Base-by-base conservation (phyloP, 2,329 filamentous ascomycete species). In the Fusarium guadeloupense region DNA sequence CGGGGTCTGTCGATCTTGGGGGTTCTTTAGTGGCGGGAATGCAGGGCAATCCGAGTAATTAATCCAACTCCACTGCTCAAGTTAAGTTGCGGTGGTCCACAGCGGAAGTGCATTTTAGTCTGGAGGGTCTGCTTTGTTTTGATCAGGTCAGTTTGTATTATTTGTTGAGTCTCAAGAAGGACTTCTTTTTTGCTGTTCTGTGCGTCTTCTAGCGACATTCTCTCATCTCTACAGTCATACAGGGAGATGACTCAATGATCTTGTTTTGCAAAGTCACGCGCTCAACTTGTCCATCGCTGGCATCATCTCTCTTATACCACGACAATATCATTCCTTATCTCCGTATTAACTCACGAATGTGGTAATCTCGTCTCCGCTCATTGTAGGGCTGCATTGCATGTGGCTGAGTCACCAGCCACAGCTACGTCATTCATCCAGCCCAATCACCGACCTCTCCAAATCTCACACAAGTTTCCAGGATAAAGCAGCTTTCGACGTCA, bases 351-450 rank as follows among this genome's bases (percentile, higher is more conserved):
- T 25, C 23, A 5, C 23, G 23, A 25, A 5, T 25, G 28, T n/a
- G n/a, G n/a, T n/a, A n/a, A 12, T n/a, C 28, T 25, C 5, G n/a
- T n/a, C n/a, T n/a, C n/a, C 28, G 28, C 12, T 12, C 13, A 14
- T 12, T 42, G 50, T 38, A 26, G 41, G 25, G 35, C 14, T 10
- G 21, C 35, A 14, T 21, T n/a, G 12, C 8, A n/a, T 63, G 56
- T 59, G 60, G 55, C 60, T 56, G 56, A 17, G n/a, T 13, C 30
- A 48, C 23, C 17, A 64, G 62, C 62, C 62, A 59, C 62, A 55
- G 12, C 31, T 50, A 66, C 62, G 62, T 66, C 62, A 66, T 63
- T 19, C 17, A 10, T 10, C 30, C 17, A 20, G 26, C 42, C 34
- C 21, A 48, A 26, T 43, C 42, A 19, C 28, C 20, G n/a, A 16